Evolutionary conservation across 495 filamentous ascomycete genomes (phyloP), one percentile per base, ranked within the genome.

Genomic region (Thozetella sp.): DNA sequence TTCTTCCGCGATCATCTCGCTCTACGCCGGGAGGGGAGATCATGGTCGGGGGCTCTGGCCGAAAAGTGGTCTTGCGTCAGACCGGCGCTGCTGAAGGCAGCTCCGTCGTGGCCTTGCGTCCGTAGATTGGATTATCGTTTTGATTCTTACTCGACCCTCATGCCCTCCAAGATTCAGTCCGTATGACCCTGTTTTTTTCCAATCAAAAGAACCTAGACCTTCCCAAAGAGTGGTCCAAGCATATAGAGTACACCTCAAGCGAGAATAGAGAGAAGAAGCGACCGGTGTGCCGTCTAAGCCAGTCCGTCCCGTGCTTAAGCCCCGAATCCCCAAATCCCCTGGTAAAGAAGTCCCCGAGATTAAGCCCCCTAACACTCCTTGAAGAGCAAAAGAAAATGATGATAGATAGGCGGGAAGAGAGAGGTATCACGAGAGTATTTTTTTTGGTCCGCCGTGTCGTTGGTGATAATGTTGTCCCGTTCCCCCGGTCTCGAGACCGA

Each of bases 361-460:
- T n/a, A n/a, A n/a, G n/a, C n/a, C n/a, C n/a, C n/a, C n/a, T n/a
- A n/a, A n/a, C n/a, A n/a, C n/a, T n/a, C n/a, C n/a, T n/a, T n/a
- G 20, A 48, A 9, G 43, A 48, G 43, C 30, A 6, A 48, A 20
- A 48, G n/a, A 48, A 48, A n/a, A n/a, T n/a, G n/a, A n/a, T n/a
- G n/a, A n/a, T n/a, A n/a, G n/a, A n/a, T n/a, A n/a, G n/a, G n/a
- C n/a, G 43, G n/a, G n/a, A 48, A 48, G 43, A 20, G 43, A 19
- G 20, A 48, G 43, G 43, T 48, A 48, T 48, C 43, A 48, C 20
- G 43, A 48, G 43, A n/a, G n/a, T n/a, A n/a, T n/a, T n/a, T n/a
- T n/a, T 11, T 48, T 48, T 48, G 4, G 43, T 48, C 20, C 43
- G 43, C 43, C 43, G 43, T 48, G n/a, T 48, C 43, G n/a, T 48